Conservation (phyloP, 2,329 filamentous ascomycete species). For the Colletotrichum sublineola region DNA sequence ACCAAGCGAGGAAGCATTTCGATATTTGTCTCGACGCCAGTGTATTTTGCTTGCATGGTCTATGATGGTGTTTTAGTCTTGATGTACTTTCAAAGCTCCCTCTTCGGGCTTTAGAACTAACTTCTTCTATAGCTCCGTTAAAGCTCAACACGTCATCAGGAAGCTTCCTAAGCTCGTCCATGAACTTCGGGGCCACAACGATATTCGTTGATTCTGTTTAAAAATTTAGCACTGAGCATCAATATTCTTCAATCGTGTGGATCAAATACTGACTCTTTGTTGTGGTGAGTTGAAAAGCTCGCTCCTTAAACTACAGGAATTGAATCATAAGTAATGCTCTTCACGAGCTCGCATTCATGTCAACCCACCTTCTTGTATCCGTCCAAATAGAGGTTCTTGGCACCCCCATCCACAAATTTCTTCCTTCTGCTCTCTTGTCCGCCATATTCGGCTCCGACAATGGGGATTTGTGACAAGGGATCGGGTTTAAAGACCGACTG, state of each 20-base stretch:
- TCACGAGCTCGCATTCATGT: background rate
- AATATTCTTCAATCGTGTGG: too few relatives aligned
- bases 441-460: conserved; percentile 47
- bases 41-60: conserved; percentile 52
- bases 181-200: conserved; percentile 49
- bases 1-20: conserved; percentile 47
- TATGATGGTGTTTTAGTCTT: conserved; percentile 12
- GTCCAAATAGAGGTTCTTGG: conserved; percentile 46
- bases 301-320: conserved; percentile 48
- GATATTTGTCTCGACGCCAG: conserved; percentile 47
- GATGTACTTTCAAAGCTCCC: background rate
- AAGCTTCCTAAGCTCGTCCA: conserved; percentile 50
- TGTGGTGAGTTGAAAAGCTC: conserved; percentile 49
- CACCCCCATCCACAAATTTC: conserved; percentile 45
- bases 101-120: background rate
- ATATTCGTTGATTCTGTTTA: conserved; percentile 45
- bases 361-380: conserved; percentile 49
- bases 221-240: background rate
- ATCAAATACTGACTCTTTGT: conserved; percentile 40
- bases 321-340: too few relatives aligned
- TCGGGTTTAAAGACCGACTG: conserved; percentile 28
- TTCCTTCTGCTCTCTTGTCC: conserved; percentile 46
- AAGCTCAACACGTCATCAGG: conserved; percentile 51
- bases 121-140: conserved; percentile 46
- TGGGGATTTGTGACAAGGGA: conserved; percentile 43